Evolutionary conservation across 2,329 filamentous ascomycete genomes (phyloP), one percentile per base, ranked within the genome.

Genomic region (Coniella vitis): DNA sequence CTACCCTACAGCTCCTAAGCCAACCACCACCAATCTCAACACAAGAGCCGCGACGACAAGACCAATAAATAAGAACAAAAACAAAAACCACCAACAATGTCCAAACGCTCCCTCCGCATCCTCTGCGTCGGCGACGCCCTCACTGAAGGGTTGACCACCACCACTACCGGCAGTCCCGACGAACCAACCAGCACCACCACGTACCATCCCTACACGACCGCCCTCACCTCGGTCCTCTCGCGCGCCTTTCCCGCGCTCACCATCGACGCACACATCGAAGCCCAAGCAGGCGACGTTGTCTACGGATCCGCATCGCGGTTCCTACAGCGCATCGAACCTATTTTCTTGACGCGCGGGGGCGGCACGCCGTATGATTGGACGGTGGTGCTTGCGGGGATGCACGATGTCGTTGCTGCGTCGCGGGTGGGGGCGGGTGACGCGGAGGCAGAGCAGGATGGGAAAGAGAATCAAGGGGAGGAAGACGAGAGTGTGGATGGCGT

Each of bases 121-220:
- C 72, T 84, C 52, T 83, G 80, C 68, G 79, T 84, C 62, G 81
- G 81, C 61, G 73, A 83, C 69, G 83, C 78, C 35, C 72, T 86
- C 39, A 84, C 81, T 5, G 70, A 69, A 12, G 82, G 82, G 37
- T 82, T 68, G 60, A 66, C 69, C 25, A 45, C 54, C 50, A 64
- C 56, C n/a, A n/a, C n/a, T n/a, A n/a, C n/a, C n/a, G n/a, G n/a
- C n/a, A n/a, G n/a, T n/a, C n/a, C n/a, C n/a, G n/a, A n/a, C n/a
- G n/a, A n/a, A n/a, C n/a, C n/a, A n/a, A n/a, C n/a, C 39, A 76
- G 75, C 17, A 44, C 64, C 13, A 20, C 61, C 4, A 10, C 16
- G 29, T 16, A 20, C 36, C 48, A 49, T 20, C 79, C 82, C 0
- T 86, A 85, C 65, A 69, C 70, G 5, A 57, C 61, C 20, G 67